Base-by-base conservation (phyloP, 1,284 basidiomycete species). In the Papiliotrema fonsecae region DNA sequence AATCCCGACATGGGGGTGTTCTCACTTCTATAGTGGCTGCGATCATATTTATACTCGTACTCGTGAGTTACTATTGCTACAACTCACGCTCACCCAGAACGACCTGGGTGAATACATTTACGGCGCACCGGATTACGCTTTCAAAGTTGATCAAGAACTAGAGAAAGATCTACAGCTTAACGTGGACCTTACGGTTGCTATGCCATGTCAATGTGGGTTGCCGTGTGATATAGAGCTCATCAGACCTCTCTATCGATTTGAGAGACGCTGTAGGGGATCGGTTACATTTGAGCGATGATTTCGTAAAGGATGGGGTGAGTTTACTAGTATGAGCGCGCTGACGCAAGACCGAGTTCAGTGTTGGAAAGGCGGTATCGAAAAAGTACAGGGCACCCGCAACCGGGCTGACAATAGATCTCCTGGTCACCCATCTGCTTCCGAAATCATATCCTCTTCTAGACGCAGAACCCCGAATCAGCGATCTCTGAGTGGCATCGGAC, bases 211-310 rank as follows among this genome's bases (percentile, higher is more conserved):
- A 73, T 88, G 90, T 94, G 67, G 75, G 88, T 82, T 16, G 34
- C 27, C 6, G 10, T 10, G 21, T 5, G 13, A 18, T 18, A n/a
- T 16, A 18, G 26, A 6, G 6, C 39, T 18, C 3, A 25, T 51
- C 58, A 92, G 88, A 78, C 65, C 76, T 98, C 46, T 86, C 83
- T 42, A 84, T 97, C 21, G 94, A 97, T 68, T 73, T 98, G 42
- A 78, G 92, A 44, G 94, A 98, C 70, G 88, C 88, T 0, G 81
- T 94, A 6, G 94, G 94, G 1, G 94, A 98, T 67, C 78, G 92
- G 31, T 67, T 97, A 26, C 88, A 87, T 68, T 79, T 97, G 49
- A 91, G 81, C 58, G 83, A 85, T 51, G 84, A 84, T 31, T 85
- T 97, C 66, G 82, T 79, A 42, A 84, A 92, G 55, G 93, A 98